Conservation (phyloP, 768 basidiomycete species). For the Calocybe indica region DNA sequence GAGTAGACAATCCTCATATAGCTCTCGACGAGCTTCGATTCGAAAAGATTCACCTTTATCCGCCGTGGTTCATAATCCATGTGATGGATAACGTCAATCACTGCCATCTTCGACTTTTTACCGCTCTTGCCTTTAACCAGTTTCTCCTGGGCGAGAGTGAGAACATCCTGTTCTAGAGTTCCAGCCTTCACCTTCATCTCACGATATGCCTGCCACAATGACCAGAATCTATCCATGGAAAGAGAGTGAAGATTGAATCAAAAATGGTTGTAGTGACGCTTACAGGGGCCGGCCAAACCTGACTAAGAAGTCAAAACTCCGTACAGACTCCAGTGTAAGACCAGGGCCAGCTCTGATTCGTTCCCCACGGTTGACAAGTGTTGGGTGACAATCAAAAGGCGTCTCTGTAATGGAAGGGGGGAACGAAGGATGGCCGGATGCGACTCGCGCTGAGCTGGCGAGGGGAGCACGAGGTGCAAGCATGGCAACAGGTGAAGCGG, state of each 20-base stretch:
- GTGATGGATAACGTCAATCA: conserved; percentile 10
- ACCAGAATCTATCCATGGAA: not conserved
- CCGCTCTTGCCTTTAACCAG: not conserved
- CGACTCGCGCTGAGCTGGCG: too few relatives aligned
- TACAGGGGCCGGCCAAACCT: not conserved
- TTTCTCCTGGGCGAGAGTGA: not conserved
- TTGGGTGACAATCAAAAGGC: conserved; percentile 1
- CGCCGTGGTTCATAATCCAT: conserved; percentile 10
- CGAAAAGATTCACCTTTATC: not conserved
- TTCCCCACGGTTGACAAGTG: not conserved
- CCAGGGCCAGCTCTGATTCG: not conserved
- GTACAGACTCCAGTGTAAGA: not conserved
- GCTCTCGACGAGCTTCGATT: conserved; percentile 11
- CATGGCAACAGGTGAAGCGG: too few relatives aligned
- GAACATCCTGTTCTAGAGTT: too few relatives aligned
- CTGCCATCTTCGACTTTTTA: not conserved
- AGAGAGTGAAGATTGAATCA: not conserved
- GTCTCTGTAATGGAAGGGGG: not conserved
- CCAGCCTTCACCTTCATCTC: too few relatives aligned
- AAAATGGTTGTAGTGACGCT: not conserved
- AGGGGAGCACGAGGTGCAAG: too few relatives aligned
- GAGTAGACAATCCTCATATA: conserved; percentile 15
- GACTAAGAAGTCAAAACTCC: not conserved
- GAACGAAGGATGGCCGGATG: not conserved
- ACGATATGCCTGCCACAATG: too few relatives aligned